Evolutionary conservation across 169 alveolate species (phyloP).

Genomic region (Plasmodium gonderi): DNA sequence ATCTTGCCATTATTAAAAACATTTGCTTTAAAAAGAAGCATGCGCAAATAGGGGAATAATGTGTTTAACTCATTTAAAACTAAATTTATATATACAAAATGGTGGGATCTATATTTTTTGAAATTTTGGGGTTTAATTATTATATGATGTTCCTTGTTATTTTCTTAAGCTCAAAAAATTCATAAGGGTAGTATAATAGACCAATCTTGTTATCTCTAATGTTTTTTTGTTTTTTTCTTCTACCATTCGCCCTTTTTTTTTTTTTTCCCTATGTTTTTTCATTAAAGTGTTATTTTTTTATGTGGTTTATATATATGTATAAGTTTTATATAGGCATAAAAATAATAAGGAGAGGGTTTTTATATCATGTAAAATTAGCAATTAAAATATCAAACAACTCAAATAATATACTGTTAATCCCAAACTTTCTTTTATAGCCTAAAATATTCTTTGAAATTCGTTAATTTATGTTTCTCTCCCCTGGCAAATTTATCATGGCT

Average conservation of each 20-base stretch:
- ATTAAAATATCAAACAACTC: no score
- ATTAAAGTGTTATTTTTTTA: not conserved
- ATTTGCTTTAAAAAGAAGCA: not conserved
- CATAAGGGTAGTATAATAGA: not conserved
- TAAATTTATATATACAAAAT: not conserved
- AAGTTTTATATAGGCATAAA: no score
- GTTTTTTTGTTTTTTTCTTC: no score
- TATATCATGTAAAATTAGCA: no score
- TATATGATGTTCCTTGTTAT: not conserved
- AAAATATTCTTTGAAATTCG: not conserved
- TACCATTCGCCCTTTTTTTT: no score
- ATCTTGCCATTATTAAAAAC: constrained; percentile 36
- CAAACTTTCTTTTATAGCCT: not conserved
- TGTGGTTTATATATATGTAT: not conserved
- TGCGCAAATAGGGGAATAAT: not conserved
- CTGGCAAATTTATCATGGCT: not conserved
- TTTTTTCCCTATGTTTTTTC: not conserved
- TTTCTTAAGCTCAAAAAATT: not conserved
- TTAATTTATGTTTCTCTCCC: not conserved
- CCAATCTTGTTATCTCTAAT: not conserved
- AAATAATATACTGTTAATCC: no score
- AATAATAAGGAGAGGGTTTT: no score
- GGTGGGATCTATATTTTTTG: not conserved
- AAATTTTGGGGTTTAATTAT: not conserved
- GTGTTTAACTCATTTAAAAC: not conserved